Evolutionary conservation across 2,329 filamentous ascomycete genomes (phyloP).

Genomic region (Sordariomycetes sp.): DNA sequence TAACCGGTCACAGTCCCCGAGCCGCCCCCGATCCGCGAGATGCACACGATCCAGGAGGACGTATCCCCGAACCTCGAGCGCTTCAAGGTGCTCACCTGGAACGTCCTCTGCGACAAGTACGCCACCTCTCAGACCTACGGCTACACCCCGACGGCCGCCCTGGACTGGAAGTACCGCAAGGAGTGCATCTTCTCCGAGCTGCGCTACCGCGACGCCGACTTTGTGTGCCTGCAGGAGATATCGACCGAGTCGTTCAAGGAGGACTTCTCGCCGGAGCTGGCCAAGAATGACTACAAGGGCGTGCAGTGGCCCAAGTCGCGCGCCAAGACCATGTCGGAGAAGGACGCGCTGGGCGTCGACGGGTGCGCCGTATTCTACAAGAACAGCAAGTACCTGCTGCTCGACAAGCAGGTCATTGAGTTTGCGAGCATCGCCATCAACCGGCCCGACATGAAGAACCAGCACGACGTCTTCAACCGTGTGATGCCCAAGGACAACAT

Average conservation of each 20-base stretch:
- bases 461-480: constrained; percentile 95
- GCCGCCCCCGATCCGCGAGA: constrained; percentile 63
- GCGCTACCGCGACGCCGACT: constrained; percentile 65
- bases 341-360: constrained; percentile 80
- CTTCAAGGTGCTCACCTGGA: constrained; percentile 84
- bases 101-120: constrained; percentile 89
- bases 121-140: constrained; percentile 77
- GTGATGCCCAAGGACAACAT: constrained; percentile 99
- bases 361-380: constrained; percentile 97
- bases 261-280: constrained; percentile 77
- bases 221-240: constrained; percentile 88
- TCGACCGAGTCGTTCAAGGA: constrained; percentile 86
- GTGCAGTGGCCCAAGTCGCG: constrained; percentile 86
- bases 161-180: constrained; percentile 79
- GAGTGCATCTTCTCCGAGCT: constrained; percentile 77
- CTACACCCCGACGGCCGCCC: constrained; percentile 70
- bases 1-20: constrained; percentile 47
- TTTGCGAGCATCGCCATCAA: constrained; percentile 89
- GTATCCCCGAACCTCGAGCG: constrained; percentile 47
- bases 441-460: constrained; percentile 90
- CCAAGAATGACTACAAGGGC: constrained; percentile 81
- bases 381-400: constrained; percentile 79
- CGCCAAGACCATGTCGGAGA: constrained; percentile 82
- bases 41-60: constrained; percentile 65
- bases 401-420: constrained; percentile 91